These are phyloP conservation scores for Hyphopichia homilentoma DNA, from an alignment of 805 yeast species.

Conservation along the genomic window DNA sequence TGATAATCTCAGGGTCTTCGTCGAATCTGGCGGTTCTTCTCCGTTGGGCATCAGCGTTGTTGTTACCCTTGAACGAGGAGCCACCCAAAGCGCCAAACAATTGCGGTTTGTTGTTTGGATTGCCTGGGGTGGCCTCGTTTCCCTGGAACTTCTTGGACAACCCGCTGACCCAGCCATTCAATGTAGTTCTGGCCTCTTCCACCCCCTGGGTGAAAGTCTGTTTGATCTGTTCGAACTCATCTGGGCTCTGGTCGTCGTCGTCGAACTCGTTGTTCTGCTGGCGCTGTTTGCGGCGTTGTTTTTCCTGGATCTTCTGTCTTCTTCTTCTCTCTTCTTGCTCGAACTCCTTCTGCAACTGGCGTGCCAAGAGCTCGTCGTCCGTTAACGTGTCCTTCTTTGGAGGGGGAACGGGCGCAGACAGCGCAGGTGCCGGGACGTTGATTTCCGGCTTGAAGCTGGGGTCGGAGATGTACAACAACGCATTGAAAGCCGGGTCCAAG, in stretches of 20 bases:
- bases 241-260: conserved; percentile 34
- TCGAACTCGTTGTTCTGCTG: conserved; percentile 8
- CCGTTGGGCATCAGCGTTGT: conserved; percentile 20
- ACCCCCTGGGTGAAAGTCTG: conserved; percentile 70
- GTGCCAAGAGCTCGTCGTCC: conserved; percentile 81
- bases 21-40: conserved; percentile 27
- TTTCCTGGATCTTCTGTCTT: conserved; percentile 19
- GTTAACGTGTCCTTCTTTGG: conserved; percentile 6
- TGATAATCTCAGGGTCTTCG: conserved; percentile 53
- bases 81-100: conserved; percentile 46
- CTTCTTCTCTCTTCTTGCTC: conserved; percentile 38
- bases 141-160: conserved; percentile 49
- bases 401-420: neutral
- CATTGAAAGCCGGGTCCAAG: conserved; percentile 84
- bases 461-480: conserved; percentile 75
- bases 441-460: conserved; percentile 57
- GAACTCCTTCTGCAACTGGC: conserved; percentile 69
- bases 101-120: conserved; percentile 21
- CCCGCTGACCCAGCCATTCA: conserved; percentile 76
- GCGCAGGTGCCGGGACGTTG: conserved; percentile 24
- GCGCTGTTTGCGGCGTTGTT: conserved; percentile 10
- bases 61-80: conserved; percentile 26
- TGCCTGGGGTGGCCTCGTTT: conserved; percentile 10
- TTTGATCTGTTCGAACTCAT: conserved; percentile 61
- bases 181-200: conserved; percentile 73